Conservation (phyloP, 345 rosid genomes). For the Camelina hispida region DNA sequence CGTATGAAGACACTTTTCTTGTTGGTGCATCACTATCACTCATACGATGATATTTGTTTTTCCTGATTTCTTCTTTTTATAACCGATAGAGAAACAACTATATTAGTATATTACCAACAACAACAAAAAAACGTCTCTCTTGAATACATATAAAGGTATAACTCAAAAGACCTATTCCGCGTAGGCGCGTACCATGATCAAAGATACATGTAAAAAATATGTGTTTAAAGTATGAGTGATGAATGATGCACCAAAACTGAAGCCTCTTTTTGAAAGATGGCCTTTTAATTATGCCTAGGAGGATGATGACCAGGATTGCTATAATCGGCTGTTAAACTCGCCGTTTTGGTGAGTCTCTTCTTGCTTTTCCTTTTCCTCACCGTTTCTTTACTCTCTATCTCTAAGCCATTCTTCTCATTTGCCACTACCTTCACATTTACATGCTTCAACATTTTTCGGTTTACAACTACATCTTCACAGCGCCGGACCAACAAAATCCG, state of each 20-base stretch:
- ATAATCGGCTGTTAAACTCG: constrained; percentile 45
- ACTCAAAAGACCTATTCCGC: constrained; percentile 11
- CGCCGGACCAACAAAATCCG: too few relatives aligned
- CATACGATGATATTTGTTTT: too few relatives aligned
- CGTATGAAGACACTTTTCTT: too few relatives aligned
- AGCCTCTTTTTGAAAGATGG: constrained; percentile 25
- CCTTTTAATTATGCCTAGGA: constrained; percentile 43
- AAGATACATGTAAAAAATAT: constrained; percentile 23
- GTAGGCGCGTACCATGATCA: constrained; percentile 25
- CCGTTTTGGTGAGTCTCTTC: constrained; percentile 39
- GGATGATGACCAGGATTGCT: constrained; percentile 44
- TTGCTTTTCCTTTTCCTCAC: constrained; percentile 29
- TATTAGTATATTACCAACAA: too few relatives aligned
- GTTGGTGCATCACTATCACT: not conserved
- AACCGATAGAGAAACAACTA: not conserved
- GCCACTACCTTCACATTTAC: constrained; percentile 11
- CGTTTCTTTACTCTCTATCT: constrained; percentile 33
- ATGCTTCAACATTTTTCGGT: constrained; percentile 33
- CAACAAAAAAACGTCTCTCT: constrained; percentile 22
- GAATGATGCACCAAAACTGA: constrained; percentile 35
- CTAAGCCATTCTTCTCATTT: constrained; percentile 30
- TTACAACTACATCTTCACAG: constrained; percentile 14
- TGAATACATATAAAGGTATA: constrained; percentile 26
- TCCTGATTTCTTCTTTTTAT: not conserved
- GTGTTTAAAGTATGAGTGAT: not conserved